phyloP scores from a whole-genome alignment of 2,329 filamentous ascomycete species.

The Didymella pomorum region DNA sequence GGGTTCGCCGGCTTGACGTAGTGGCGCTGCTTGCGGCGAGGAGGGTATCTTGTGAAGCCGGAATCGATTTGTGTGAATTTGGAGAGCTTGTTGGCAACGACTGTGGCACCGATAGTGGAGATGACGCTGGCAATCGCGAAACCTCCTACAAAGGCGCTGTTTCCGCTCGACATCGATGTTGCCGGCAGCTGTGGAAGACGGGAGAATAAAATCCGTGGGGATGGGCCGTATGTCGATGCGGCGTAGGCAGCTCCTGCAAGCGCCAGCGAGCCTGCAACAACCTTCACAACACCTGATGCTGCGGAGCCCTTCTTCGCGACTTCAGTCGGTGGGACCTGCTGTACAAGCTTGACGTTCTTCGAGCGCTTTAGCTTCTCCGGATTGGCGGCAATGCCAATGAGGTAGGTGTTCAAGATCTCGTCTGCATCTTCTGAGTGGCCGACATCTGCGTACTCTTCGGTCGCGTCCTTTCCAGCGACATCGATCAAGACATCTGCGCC shows the following conservation, averaged over 20 bases:
- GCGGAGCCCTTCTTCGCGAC: slow-evolving; percentile 8
- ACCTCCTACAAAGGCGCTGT: slow-evolving; percentile 23
- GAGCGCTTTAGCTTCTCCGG: slow-evolving; percentile 26
- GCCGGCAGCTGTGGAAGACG: slow-evolving; percentile 11
- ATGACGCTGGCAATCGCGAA: slow-evolving; percentile 31
- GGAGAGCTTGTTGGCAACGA: slow-evolving; percentile 45
- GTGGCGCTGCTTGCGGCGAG: slow-evolving; percentile 19
- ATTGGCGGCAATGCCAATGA: slow-evolving; percentile 37
- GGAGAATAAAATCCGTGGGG: slow-evolving; percentile 18
- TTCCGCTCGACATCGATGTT: slow-evolving; percentile 14
- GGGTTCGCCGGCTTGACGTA: slow-evolving; percentile 23
- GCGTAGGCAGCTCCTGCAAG: slow-evolving; percentile 23
- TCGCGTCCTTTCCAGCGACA: slow-evolving; percentile 54
- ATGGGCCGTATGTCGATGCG: slow-evolving; percentile 23
- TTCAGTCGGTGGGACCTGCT: slow-evolving; percentile 35
- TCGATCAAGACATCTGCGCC: slow-evolving; percentile 53
- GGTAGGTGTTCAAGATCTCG: slow-evolving; percentile 51
- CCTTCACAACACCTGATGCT: slow-evolving; percentile 18
- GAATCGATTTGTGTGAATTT: slow-evolving; percentile 52
- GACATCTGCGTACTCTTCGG: slow-evolving; percentile 54
- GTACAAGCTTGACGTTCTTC: slow-evolving; percentile 50
- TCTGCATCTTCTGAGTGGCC: slow-evolving; percentile 58
- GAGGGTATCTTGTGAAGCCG: slow-evolving; percentile 37
- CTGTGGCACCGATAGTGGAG: slow-evolving; percentile 26
- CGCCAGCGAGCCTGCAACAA: slow-evolving; percentile 19